Percentiles rank a stretch among this genome's conserved stretches.
These are phyloP conservation scores for Sordaria brevicollis DNA, from an alignment of 495 filamentous ascomycete genomes.

Conservation along the genomic window DNA sequence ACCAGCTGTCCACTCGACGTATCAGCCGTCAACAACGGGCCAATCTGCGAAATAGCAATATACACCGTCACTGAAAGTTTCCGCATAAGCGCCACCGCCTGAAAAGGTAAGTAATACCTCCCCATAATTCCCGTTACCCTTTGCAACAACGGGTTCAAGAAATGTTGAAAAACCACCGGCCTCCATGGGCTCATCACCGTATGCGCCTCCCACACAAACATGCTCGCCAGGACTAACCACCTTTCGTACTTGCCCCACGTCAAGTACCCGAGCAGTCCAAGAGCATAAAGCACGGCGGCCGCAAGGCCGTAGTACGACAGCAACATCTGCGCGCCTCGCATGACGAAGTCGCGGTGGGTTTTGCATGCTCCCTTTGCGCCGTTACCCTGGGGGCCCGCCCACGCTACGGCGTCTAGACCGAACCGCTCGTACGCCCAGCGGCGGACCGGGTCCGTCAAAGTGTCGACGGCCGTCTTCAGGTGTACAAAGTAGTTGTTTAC, in stretches of 20 bases:
- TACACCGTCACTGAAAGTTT: slow-evolving; percentile 71
- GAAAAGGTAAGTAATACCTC: slow-evolving; percentile 74
- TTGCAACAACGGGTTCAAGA: slow-evolving; percentile 55
- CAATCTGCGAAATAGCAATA: slow-evolving; percentile 83
- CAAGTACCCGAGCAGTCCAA: slow-evolving; percentile 70
- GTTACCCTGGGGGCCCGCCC: slow-evolving; percentile 26
- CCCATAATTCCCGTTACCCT: slow-evolving; percentile 32
- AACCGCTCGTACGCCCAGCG: slow-evolving; percentile 92
- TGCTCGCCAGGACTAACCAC: slow-evolving; percentile 58
- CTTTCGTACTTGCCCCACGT: slow-evolving; percentile 87
- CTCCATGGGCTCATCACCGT: slow-evolving; percentile 57
- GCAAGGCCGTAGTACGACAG: slow-evolving; percentile 56
- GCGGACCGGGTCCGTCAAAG: slow-evolving; percentile 64
- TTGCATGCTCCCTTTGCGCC: slow-evolving; percentile 39
- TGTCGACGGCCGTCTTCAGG: slow-evolving; percentile 75
- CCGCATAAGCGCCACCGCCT: slow-evolving; percentile 66
- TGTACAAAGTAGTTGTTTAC: slow-evolving; percentile 61
- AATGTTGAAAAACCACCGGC: slow-evolving; percentile 41
- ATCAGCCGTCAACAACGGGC: slow-evolving; percentile 44
- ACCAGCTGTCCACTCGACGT: slow-evolving; percentile 17
- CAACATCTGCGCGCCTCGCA: slow-evolving; percentile 45
- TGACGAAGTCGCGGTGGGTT: slow-evolving; percentile 66
- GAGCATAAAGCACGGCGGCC: slow-evolving; percentile 50
- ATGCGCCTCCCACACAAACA: slow-evolving; percentile 66
- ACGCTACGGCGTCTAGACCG: slow-evolving; percentile 60